These are phyloP conservation scores for Candida pseudoglaebosa DNA, from an alignment of 805 yeast genomes.

Conservation along the genomic window DNA sequence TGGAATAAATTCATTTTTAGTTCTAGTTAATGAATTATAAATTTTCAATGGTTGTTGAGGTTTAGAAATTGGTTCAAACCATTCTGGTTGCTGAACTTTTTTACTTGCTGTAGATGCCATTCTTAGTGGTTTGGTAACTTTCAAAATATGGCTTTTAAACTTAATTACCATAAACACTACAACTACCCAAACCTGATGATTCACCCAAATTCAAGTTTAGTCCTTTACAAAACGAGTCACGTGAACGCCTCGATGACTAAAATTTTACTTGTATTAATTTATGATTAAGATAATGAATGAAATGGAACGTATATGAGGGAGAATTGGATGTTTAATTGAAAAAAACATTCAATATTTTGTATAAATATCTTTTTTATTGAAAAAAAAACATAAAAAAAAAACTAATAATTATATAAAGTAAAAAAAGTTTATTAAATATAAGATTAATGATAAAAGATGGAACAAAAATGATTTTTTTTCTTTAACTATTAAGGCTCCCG, in stretches of 20 bases:
- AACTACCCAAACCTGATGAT: neutral
- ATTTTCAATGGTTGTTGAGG: slow-evolving; percentile 46
- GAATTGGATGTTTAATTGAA: too few species aligned
- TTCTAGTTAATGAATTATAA: slow-evolving; percentile 79
- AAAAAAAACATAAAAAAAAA: too few species aligned
- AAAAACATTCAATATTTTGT: too few species aligned
- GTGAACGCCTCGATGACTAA: neutral
- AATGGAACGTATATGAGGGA: too few species aligned
- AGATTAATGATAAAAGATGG: too few species aligned
- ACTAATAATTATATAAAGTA: too few species aligned
- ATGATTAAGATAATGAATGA: too few species aligned
- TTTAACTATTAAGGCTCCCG: too few species aligned
- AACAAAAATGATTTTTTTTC: too few species aligned
- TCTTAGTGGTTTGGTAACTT: slow-evolving; percentile 6
- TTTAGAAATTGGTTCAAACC: slow-evolving; percentile 22
- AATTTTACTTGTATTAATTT: too few species aligned
- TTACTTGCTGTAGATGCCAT: slow-evolving; percentile 16
- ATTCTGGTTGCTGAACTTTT: slow-evolving; percentile 36
- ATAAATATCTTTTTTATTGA: too few species aligned
- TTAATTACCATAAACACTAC: slow-evolving; percentile 3
- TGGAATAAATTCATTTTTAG: slow-evolving; percentile 78
- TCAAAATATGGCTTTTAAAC: slow-evolving; percentile 1
- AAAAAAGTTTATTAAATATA: too few species aligned
- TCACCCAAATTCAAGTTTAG: neutral
- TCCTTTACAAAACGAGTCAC: neutral